Evolutionary conservation across 306 rosid species (phyloP), one percentile per base, ranked within the genome.

Genomic region (Cotoneaster glaucophyllus): DNA sequence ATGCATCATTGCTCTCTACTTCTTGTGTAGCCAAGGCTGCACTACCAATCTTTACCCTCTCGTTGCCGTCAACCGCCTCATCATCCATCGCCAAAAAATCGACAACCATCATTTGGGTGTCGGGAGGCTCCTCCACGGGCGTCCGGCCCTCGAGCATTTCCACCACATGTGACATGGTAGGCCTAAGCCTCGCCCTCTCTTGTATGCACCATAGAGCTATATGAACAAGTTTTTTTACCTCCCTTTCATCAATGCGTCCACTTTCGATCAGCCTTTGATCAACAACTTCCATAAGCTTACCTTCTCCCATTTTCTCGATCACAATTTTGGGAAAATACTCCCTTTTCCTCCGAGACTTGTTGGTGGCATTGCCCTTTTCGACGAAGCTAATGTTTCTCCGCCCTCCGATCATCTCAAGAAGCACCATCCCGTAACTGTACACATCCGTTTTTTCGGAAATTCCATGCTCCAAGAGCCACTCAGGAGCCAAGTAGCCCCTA

Each of bases 371-470:
- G 0, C 82, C 85, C 39, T 81, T 84, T 26, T 86, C 87, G 0
- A 86, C 71, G 50, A 75, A 79, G 3, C 74, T 77, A 31, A 90
- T 85, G 66, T 88, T 95, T 25, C 96, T 86, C n/a, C 83, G 82
- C 17, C 98, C 97, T 45, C 98, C 98, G 13, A 95, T 71, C 37
- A 92, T 83, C 83, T 95, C 98, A 24, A 95, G 61, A 11, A 95
- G 78, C n/a, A 95, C 98, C 97, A 95, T 95, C 11, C 98, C 98
- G 52, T 85, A 95, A 58, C 97, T 95, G 26, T 92, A 95, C 2
- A 88, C 54, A 57, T 95, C 98, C 1, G 93, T 78, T 64, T 95
- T 95, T 77, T 95, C 97, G 0, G 98, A 90, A 45, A 95, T 79
- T 26, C 98, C 98, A 9, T 84, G 85, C 54, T 95, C 92, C 21